Base-by-base conservation (phyloP, 1,284 basidiomycete genomes). In the Pisolithus thermaeus region DNA sequence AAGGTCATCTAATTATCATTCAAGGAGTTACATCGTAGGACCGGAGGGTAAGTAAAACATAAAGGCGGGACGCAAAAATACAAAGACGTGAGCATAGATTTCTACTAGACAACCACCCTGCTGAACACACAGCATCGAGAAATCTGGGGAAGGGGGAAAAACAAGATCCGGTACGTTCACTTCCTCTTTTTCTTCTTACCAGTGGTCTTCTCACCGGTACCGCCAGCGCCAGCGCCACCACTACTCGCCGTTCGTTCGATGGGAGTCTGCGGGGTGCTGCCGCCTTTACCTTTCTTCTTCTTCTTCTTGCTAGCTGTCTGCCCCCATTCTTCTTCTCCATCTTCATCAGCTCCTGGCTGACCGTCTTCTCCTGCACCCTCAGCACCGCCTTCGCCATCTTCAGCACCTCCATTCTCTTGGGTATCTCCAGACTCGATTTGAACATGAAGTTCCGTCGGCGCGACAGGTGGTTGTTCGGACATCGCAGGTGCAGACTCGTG, bases 181-280 rank as follows among this genome's bases (percentile, higher is more conserved):
- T 46, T 46, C 30, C 52, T 58, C 46, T 64, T 65, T 2, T 63
- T 64, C 50, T 68, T 67, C 52, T 54, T 63, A 20, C 8, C 27
- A 7, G 8, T 30, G 28, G 28, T 11, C 28, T 30, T 30, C 7
- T 30, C 28, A 7, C 3, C 3, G 23, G 23, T n/a, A n/a, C 18
- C 18, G 0, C 2, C 18, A 0, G 23, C 44, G 0, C 4, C 27
- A 11, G 8, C 44, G 2, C 36, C 47, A 7, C 23, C 9, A 3
- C 23, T 40, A 23, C 39, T 32, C 39, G 32, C 14, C 37, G 47
- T 38, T 35, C 30, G 16, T 49, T 51, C 37, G 16, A 42, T 42
- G 8, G 39, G 51, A 0, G 27, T 40, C 5, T 54, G 56, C 18
- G 56, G 54, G 7, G 41, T 20, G 20, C 22, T 36, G 6, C 1